Evolutionary conservation across 148 eudicot species (phyloP).

Genomic region (Salicornia ramosissima): DNA sequence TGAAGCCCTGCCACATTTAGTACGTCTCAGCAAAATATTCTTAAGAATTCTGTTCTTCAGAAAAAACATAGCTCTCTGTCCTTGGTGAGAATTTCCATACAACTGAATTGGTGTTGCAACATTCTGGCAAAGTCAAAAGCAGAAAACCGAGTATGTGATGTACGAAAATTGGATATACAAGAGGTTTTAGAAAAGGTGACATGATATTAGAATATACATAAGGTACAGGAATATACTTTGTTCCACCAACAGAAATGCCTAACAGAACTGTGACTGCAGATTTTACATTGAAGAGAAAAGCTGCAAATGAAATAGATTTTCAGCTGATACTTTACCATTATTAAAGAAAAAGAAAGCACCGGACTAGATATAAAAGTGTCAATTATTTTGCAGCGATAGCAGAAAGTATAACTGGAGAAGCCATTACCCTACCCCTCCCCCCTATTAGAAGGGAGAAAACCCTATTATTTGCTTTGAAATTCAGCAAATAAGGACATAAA

Average conservation of each 20-base stretch:
- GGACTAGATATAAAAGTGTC: background rate
- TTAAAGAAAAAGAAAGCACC: background rate
- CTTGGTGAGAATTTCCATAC: slow-evolving; percentile 41
- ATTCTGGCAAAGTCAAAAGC: slow-evolving; percentile 36
- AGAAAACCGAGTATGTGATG: slow-evolving; percentile 11
- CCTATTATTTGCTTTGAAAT: background rate
- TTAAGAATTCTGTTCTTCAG: slow-evolving; percentile 72
- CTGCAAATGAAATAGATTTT: slow-evolving; percentile 32
- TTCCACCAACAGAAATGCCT: slow-evolving; percentile 99
- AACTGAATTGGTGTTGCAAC: slow-evolving; percentile 64
- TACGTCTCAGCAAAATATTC: slow-evolving; percentile 70
- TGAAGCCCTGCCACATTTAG: slow-evolving; percentile 85
- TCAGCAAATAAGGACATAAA: background rate
- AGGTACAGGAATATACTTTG: slow-evolving; percentile 40
- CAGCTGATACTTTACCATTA: background rate
- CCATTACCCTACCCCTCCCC: background rate
- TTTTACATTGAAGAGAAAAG: slow-evolving; percentile 42
- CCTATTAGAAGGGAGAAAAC: background rate
- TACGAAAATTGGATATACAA: background rate
- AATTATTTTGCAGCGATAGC: background rate
- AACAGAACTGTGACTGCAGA: slow-evolving; percentile 66
- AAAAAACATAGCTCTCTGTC: slow-evolving; percentile 72
- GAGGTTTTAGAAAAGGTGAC: background rate
- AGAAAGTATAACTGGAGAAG: background rate
- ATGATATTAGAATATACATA: background rate